Base-by-base conservation (phyloP, 169 alveolate species). In the Plasmodium gonderi region DNA sequence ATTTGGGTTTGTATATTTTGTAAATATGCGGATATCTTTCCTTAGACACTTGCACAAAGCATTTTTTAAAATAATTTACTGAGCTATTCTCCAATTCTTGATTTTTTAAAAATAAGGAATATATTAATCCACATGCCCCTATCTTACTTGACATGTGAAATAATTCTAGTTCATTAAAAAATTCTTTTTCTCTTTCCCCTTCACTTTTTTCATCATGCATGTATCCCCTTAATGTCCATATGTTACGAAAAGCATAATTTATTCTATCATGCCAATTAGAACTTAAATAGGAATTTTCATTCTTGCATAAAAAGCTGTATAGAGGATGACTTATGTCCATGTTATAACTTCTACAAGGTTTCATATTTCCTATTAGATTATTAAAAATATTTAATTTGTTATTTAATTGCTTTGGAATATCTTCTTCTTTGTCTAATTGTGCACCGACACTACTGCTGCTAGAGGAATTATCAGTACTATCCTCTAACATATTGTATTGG, bases 1-100 rank as follows among this genome's bases (percentile, higher is more conserved):
- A 94, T 91, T 92, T 80, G 20, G 96, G 96, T 38, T 79, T 82
- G 81, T 94, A 94, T 75, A 94, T 94, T 75, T 87, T 87, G 79
- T 87, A 87, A 87, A 87, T 87, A 45, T 87, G 80, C 7, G 93
- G 90, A 60, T 76, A 76, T 14, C 29, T 87, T 36, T 87, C 80
- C 36, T 77, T 51, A 1, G 87, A 33, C 47, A 87, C 11, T 38
- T 77, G 31, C 67, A 87, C 89, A 60, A 76, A 87, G 51, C 93
- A 87, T 76, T 54, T 87, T 42, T 87, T 87, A 38, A 87, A 87
- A 75, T 75, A 60, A 17, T 45, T 44, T 75, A 38, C 31, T 26
- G 47, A 17, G 12, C 68, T 20, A 85, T 85, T 72, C 60, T 72
- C 33, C 72, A n/a, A 60, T 54, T 85, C 65, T 26, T 72, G 9